These are phyloP conservation scores for Leccinum pachyderme DNA, from an alignment of 1,284 basidiomycete species.

Conservation along the genomic window DNA sequence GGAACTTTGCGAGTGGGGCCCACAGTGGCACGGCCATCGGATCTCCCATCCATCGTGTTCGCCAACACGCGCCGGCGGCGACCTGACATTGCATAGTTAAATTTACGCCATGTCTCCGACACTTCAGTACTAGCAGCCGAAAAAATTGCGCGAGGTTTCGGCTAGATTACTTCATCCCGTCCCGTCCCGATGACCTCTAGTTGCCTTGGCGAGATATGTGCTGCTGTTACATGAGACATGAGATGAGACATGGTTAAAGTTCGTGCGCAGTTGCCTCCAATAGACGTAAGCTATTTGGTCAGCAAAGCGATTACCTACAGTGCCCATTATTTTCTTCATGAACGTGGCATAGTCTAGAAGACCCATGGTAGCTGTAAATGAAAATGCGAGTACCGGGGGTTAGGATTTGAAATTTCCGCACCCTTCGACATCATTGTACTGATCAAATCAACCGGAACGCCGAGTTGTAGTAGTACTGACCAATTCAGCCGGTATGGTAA, in stretches of 20 bases:
- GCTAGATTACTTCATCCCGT: conserved; percentile 17
- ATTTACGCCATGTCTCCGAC: conserved; percentile 3
- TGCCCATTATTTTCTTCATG: conserved; percentile 4
- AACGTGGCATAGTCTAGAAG: background rate
- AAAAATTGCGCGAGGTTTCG: conserved; percentile 1
- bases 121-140: background rate
- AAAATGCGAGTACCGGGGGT: background rate
- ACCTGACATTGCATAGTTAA: conserved; percentile 11
- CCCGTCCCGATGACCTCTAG: background rate
- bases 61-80: conserved; percentile 11
- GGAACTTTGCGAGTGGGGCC: conserved; percentile 6
- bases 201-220: background rate
- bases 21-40: conserved; percentile 19
- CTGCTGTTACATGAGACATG: background rate
- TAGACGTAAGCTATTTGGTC: conserved; percentile 13
- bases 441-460: conserved; percentile 5
- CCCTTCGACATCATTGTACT: background rate
- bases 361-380: background rate
- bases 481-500: background rate
- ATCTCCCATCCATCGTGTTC: conserved; percentile 23
- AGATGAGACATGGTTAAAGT: conserved; percentile 3
- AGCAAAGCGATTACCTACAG: background rate
- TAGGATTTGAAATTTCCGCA: background rate
- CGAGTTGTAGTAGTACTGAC: conserved; percentile 1
- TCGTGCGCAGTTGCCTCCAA: background rate